phyloP scores from a whole-genome alignment of 148 eudicot species.

The Agrostemma githago region DNA sequence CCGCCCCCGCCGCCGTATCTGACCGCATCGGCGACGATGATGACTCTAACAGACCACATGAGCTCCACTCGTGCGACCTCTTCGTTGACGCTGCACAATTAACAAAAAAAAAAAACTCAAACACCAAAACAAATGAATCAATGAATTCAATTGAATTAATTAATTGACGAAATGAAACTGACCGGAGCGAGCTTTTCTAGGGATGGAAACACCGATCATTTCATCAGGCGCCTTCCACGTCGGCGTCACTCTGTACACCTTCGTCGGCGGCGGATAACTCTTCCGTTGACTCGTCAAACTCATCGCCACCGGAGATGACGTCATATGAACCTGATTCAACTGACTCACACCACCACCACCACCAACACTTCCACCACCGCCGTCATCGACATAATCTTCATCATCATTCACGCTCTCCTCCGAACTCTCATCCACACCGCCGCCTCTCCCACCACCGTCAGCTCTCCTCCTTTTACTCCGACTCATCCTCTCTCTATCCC shows the following conservation, averaged over 20 bases:
- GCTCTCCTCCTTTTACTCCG: constrained; percentile 49
- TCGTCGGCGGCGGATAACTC: constrained; percentile 56
- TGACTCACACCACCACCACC: constrained; percentile 42
- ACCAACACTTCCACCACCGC: constrained; percentile 38
- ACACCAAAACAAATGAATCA: too few relatives aligned
- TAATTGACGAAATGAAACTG: background rate
- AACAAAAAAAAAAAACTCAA: background rate
- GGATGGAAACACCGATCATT: constrained; percentile 77
- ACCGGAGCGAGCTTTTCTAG: constrained; percentile 95
- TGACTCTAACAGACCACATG: constrained; percentile 42
- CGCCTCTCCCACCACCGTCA: constrained; percentile 12
- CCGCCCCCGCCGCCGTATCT: constrained; percentile 21
- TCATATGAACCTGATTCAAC: constrained; percentile 29
- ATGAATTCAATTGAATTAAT: background rate
- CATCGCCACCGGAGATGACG: constrained; percentile 27
- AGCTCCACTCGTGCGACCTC: constrained; percentile 70
- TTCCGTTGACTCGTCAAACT: constrained; percentile 49
- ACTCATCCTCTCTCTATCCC: constrained; percentile 45
- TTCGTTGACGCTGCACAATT: constrained; percentile 59
- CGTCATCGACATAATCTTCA: constrained; percentile 62
- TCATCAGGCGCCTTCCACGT: constrained; percentile 85
- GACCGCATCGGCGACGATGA: constrained; percentile 47
- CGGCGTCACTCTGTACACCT: constrained; percentile 46
- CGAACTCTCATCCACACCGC: constrained; percentile 49
- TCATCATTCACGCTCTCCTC: constrained; percentile 80